phyloP scores from a whole-genome alignment of 495 filamentous ascomycete species.

The Podospora tetraspora region DNA sequence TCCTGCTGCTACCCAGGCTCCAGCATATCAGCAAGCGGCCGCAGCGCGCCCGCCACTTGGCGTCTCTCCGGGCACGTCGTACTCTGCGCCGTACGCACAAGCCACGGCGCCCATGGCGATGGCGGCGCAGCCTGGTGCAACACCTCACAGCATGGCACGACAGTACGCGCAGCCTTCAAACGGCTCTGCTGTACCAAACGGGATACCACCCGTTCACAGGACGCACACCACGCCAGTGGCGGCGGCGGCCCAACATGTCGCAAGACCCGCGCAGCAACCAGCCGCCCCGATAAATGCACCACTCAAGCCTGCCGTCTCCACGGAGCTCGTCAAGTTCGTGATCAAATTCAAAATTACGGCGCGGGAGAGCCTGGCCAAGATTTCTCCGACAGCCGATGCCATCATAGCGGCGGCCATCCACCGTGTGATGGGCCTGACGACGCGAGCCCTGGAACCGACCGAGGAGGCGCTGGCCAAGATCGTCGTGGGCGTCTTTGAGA shows the following conservation, averaged over 20 bases:
- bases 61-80: conserved; percentile 33
- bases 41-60: conserved; percentile 28
- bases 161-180: conserved; percentile 15
- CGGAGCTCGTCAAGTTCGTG: conserved; percentile 23
- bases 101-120: conserved; percentile 25
- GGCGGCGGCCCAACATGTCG: background rate
- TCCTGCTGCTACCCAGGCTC: conserved; percentile 16
- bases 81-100: conserved; percentile 42
- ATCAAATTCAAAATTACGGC: conserved; percentile 29
- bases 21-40: conserved; percentile 25
- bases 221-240: conserved; percentile 10
- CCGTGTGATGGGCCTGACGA: conserved; percentile 28
- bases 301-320: conserved; percentile 27
- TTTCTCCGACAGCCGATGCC: conserved; percentile 15
- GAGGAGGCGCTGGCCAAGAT: conserved; percentile 27
- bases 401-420: conserved; percentile 34
- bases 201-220: conserved; percentile 16
- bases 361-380: conserved; percentile 22
- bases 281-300: conserved; percentile 7
- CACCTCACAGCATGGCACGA: conserved; percentile 16
- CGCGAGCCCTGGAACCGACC: conserved; percentile 21
- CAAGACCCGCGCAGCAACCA: conserved; percentile 14
- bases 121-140: conserved; percentile 15
- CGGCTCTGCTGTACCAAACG: conserved; percentile 18
- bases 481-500: conserved; percentile 28